These are phyloP conservation scores for Boletus mariae DNA, from an alignment of 1,284 basidiomycete genomes.

Conservation along the genomic window DNA sequence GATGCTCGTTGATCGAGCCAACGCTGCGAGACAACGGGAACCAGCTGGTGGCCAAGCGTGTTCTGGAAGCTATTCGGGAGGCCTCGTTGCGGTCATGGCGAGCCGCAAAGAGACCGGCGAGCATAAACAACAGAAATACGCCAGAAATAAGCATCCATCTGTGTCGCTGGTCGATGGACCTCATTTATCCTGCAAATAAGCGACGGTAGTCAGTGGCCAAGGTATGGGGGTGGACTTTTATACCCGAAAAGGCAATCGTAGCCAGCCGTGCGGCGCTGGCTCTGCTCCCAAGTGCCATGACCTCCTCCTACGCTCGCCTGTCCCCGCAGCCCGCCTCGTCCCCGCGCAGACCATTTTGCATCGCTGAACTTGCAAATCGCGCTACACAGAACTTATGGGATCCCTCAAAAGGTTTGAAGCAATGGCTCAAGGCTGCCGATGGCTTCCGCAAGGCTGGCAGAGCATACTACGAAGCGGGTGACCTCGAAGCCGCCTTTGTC, in stretches of 20 bases:
- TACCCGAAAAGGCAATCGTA: slow-evolving; percentile 22
- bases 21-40: slow-evolving; percentile 10
- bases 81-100: slow-evolving; percentile 23
- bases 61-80: slow-evolving; percentile 2
- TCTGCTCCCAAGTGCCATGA: slow-evolving; percentile 22
- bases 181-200: slow-evolving; percentile 13
- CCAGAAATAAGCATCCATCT: slow-evolving; percentile 44
- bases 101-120: slow-evolving; percentile 51
- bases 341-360: slow-evolving; percentile 30
- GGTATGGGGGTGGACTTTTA: not conserved
- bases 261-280: slow-evolving; percentile 11
- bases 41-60: slow-evolving; percentile 21
- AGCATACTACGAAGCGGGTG: slow-evolving; percentile 21
- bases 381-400: slow-evolving; percentile 34
- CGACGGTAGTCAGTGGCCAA: slow-evolving; percentile 3
- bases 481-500: slow-evolving; percentile 37
- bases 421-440: slow-evolving; percentile 37
- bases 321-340: slow-evolving; percentile 22
- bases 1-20: slow-evolving; percentile 49
- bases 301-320: slow-evolving; percentile 23
- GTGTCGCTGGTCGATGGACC: slow-evolving; percentile 21
- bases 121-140: slow-evolving; percentile 53
- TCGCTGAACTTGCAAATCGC: slow-evolving; percentile 37
- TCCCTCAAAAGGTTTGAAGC: slow-evolving; percentile 35
- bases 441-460: slow-evolving; percentile 33